phyloP scores from a whole-genome alignment of 2,329 filamentous ascomycete genomes.

The Fusarium acutatum region DNA sequence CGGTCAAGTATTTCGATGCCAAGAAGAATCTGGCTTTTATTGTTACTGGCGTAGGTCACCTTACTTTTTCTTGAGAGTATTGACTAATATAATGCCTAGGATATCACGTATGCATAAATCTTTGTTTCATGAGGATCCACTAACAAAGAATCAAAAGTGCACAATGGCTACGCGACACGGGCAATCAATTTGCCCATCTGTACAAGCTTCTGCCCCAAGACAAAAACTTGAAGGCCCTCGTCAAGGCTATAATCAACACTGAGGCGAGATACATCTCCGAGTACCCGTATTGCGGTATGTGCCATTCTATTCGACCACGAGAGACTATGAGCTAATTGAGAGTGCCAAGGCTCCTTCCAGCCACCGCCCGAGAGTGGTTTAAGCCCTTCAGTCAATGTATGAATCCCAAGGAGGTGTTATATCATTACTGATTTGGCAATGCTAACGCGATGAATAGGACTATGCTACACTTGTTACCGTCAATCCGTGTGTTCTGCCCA shows the following conservation, averaged over 20 bases:
- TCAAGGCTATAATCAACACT: constrained; percentile 22
- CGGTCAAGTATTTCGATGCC: constrained; percentile 17
- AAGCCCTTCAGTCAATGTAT: constrained; percentile 10
- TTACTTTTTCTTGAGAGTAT: accelerated
- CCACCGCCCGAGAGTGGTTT: constrained; percentile 16
- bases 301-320: accelerated
- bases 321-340: not conserved
- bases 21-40: constrained; percentile 13
- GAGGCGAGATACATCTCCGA: constrained; percentile 15
- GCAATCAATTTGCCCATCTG: constrained; percentile 19
- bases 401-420: not conserved
- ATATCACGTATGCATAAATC: constrained; percentile 1
- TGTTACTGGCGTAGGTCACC: constrained; percentile 5
- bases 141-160: not conserved
- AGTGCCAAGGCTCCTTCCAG: not conserved
- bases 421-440: not conserved
- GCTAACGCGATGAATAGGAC: not conserved
- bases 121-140: not conserved
- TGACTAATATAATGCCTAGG: not conserved
- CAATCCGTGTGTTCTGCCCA: not conserved
- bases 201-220: constrained; percentile 16
- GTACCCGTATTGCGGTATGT: constrained; percentile 18
- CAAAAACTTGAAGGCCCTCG: constrained; percentile 1
- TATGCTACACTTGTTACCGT: constrained; percentile 9
- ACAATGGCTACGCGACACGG: constrained; percentile 17